Percentiles rank a stretch among this genome's conserved stretches.
Evolutionary conservation across 1,139 yeast genomes (phyloP).

Genomic region (Candida freyschussii): DNA sequence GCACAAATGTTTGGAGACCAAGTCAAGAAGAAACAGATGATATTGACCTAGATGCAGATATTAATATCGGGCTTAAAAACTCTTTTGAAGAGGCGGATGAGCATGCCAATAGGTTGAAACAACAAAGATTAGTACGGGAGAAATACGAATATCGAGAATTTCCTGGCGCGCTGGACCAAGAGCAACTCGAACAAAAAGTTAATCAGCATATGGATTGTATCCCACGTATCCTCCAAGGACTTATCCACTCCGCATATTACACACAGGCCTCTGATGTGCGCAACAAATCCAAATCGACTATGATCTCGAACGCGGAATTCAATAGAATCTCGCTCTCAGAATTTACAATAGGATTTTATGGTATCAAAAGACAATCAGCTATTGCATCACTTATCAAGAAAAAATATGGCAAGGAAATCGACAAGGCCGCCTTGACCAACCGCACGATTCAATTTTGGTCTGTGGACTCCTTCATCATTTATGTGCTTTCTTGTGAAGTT

Average conservation of each 20-base stretch:
- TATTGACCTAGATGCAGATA: constrained; percentile 11
- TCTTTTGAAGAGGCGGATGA: constrained; percentile 20
- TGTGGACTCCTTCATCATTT: constrained; percentile 46
- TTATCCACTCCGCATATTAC: constrained; percentile 43
- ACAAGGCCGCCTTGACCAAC: constrained; percentile 29
- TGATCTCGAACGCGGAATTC: constrained; percentile 46
- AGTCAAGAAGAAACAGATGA: constrained; percentile 1
- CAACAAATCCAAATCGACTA: constrained; percentile 35
- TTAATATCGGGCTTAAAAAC: constrained; percentile 12
- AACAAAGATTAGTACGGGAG: constrained; percentile 7
- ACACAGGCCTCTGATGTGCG: constrained; percentile 40
- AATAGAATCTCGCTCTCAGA: constrained; percentile 41
- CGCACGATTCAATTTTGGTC: constrained; percentile 60
- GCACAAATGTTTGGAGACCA: constrained; percentile 5
- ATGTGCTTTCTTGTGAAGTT: constrained; percentile 62
- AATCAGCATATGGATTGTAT: constrained; percentile 33
- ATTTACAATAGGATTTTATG: constrained; percentile 60
- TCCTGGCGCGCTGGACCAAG: constrained; percentile 17
- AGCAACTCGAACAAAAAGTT: constrained; percentile 29
- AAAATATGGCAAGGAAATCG: constrained; percentile 30
- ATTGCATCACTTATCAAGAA: constrained; percentile 39
- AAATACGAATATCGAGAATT: constrained; percentile 15
- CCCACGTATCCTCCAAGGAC: constrained; percentile 41
- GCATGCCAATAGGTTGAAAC: constrained; percentile 11
- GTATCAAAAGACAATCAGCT: constrained; percentile 49